These are phyloP conservation scores for Cutaneotrichosporon sp. DNA, from an alignment of 1,284 basidiomycete genomes.

Conservation along the genomic window DNA sequence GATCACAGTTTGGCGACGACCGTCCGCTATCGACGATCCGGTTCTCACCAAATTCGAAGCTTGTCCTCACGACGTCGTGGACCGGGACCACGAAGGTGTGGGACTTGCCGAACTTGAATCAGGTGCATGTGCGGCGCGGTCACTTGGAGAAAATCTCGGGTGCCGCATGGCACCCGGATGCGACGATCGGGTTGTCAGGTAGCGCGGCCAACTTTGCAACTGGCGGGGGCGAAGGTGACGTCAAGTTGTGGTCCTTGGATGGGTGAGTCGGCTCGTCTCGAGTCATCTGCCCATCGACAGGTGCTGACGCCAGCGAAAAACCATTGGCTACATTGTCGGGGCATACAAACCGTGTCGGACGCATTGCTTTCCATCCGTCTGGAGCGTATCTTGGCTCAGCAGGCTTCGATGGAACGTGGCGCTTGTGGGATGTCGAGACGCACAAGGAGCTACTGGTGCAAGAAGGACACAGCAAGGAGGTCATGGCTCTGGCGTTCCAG, in stretches of 20 bases:
- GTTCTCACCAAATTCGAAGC: constrained; percentile 84
- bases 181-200: constrained; percentile 70
- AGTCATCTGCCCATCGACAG: too few relatives aligned
- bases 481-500: constrained; percentile 92
- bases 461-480: constrained; percentile 96
- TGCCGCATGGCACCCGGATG: constrained; percentile 94
- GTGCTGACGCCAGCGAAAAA: too few relatives aligned
- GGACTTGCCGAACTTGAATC: constrained; percentile 85
- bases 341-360: constrained; percentile 83
- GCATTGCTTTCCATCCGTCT: constrained; percentile 93
- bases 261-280: too few relatives aligned
- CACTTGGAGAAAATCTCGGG: constrained; percentile 91
- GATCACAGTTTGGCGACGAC: constrained; percentile 96
- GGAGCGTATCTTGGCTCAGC: constrained; percentile 90
- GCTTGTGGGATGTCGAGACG: constrained; percentile 86
- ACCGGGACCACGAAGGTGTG: constrained; percentile 90
- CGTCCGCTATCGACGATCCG: constrained; percentile 89
- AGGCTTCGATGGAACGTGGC: constrained; percentile 97
- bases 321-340: constrained; percentile 79
- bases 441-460: constrained; percentile 79
- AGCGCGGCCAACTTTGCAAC: constrained; percentile 79
- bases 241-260: constrained; percentile 82
- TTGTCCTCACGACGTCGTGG: constrained; percentile 91
- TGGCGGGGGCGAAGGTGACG: constrained; percentile 77
- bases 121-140: constrained; percentile 65